Evolutionary conservation across 225 moss, liverwort and hornwort genomes (phyloP), one percentile per base, ranked within the genome.

Genomic region (Pseudisothecium myosuroides): DNA sequence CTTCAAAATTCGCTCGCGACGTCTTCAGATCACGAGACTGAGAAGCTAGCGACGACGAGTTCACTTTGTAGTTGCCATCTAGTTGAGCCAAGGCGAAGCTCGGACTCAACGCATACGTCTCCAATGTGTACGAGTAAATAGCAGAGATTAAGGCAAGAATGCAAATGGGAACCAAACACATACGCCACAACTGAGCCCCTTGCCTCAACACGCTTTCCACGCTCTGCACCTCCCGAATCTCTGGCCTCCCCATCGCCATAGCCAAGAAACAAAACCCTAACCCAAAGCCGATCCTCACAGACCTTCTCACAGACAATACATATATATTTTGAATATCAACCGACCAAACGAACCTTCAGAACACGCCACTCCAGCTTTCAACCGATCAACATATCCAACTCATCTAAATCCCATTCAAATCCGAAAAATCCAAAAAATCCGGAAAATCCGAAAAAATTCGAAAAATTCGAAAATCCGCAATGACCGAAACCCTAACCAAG

Each of bases 61-160:
- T 92, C 56, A 76, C 52, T 84, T 88, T 91, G 41, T 85, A 88
- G 41, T 90, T 92, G 36, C 94, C 90, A 80, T 91, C 94, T 18
- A 94, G 82, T 64, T 94, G 92, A 76, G 92, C 90, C 24, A 94
- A 89, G 36, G 91, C 92, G 34, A 90, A 91, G 37, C 90, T 87
- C 28, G 92, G 92, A 89, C 90, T 94, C 56, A 92, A 83, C 41
- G 90, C 88, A 39, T 91, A 94, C 37, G 92, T 91, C 91, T 94
- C 94, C 91, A 91, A 49, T 17, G 94, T 89, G 12, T 89, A 94
- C 9, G 92, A 90, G 75, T 94, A 94, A 24, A 91, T 66, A 36
- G 92, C 92, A 11, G 92, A 91, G 39, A 93, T 85, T 36, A 93
- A 54, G 58, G 92, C 92, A 43, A 94, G 90, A 45, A 90, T 89